Percentiles rank a stretch among this genome's conserved stretches.
Evolutionary conservation across 176 grass and related monocot species (phyloP).

Genomic region (Themeda triandra): DNA sequence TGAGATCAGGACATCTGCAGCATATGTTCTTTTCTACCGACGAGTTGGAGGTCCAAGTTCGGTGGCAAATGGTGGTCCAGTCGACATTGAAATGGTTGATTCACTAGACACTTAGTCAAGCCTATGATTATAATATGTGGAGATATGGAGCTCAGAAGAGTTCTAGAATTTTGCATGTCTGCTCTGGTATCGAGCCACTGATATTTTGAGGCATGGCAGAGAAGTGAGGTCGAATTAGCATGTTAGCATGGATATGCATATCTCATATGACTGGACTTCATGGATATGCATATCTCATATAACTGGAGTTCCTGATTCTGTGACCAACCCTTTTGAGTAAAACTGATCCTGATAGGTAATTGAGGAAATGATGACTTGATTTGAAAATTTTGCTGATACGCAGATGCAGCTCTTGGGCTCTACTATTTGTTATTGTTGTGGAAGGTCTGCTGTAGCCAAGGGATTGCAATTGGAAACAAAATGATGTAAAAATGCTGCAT

Average conservation of each 20-base stretch:
- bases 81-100: slow-evolving; percentile 46
- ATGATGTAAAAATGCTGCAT: not conserved
- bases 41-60: slow-evolving; percentile 36
- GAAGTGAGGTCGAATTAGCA: not conserved
- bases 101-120: slow-evolving; percentile 30
- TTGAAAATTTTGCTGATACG: not conserved
- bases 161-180: not conserved
- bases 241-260: not conserved
- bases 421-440: not conserved
- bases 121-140: slow-evolving; percentile 12
- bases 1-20: slow-evolving; percentile 74
- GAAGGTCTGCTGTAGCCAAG: not conserved
- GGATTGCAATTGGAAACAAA: not conserved
- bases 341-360: not conserved
- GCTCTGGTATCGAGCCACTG: not conserved
- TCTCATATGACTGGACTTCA: not conserved
- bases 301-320: not conserved
- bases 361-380: not conserved
- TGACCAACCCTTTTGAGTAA: not conserved
- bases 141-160: slow-evolving; percentile 7
- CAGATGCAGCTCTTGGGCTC: not conserved
- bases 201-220: not conserved
- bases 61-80: slow-evolving; percentile 13
- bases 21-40: slow-evolving; percentile 91
- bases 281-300: not conserved